Conservation (phyloP, 1,284 basidiomycete genomes). For the Apiotrichum siamense region DNA sequence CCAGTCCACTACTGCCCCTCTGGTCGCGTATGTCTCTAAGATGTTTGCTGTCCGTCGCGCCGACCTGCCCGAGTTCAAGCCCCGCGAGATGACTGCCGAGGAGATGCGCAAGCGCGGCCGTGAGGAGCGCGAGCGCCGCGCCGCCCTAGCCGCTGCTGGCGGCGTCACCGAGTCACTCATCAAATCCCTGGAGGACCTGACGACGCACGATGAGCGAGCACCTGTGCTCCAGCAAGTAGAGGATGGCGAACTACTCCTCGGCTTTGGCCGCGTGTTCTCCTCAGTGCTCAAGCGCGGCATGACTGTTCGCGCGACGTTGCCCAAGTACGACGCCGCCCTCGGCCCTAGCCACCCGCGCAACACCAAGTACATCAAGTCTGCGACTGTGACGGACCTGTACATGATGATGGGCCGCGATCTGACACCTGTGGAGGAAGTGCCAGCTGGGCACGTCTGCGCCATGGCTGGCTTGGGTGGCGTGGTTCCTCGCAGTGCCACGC, state of each 20-base stretch:
- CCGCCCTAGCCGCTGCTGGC: constrained; percentile 29
- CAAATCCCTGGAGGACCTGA: constrained; percentile 15
- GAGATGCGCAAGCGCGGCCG: constrained; percentile 71
- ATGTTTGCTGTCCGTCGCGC: constrained; percentile 86
- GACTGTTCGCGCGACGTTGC: constrained; percentile 68
- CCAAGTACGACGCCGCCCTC: constrained; percentile 75
- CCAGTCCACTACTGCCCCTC: constrained; percentile 55
- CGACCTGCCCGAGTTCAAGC: constrained; percentile 80
- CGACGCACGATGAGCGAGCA: not conserved
- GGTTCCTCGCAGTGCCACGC: constrained; percentile 83
- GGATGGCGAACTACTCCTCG: constrained; percentile 63
- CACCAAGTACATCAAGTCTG: constrained; percentile 58
- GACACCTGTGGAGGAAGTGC: constrained; percentile 71
- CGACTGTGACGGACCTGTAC: constrained; percentile 73
- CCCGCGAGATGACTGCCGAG: constrained; percentile 70
- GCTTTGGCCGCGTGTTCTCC: constrained; percentile 90
- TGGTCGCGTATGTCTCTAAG: constrained; percentile 92
- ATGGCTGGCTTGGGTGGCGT: constrained; percentile 83
- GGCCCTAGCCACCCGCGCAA: constrained; percentile 65
- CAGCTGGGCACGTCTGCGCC: constrained; percentile 95
- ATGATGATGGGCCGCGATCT: constrained; percentile 98
- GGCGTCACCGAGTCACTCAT: constrained; percentile 24
- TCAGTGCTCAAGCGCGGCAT: constrained; percentile 69
- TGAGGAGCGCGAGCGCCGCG: constrained; percentile 57
- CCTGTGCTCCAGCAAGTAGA: constrained; percentile 2